Conservation (phyloP, 345 rosid genomes). For the Camelina neglecta region DNA sequence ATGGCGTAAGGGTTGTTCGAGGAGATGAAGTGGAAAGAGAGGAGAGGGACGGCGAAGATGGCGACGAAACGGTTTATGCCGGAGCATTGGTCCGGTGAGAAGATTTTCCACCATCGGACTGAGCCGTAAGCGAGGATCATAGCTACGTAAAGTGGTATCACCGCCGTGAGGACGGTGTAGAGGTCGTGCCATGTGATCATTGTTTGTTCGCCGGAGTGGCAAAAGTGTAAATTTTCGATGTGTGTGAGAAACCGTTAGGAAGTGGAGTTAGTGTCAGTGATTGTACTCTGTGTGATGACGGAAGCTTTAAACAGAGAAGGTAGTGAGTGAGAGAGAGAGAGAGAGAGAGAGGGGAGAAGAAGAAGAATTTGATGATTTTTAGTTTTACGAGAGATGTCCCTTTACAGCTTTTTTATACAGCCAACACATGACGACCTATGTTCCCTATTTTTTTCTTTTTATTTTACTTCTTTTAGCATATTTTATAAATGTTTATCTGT, state of each 20-base stretch:
- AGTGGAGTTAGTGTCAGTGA: slow-evolving; percentile 37
- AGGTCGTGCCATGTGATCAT: slow-evolving; percentile 82
- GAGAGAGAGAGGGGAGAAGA: not conserved
- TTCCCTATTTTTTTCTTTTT: not conserved
- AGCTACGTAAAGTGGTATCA: slow-evolving; percentile 86
- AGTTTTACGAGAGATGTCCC: slow-evolving; percentile 34
- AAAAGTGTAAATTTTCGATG: not conserved
- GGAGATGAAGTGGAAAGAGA: slow-evolving; percentile 96
- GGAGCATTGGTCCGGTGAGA: slow-evolving; percentile 93
- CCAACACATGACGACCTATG: slow-evolving; percentile 31
- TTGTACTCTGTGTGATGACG: slow-evolving; percentile 25
- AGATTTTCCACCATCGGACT: slow-evolving; percentile 96
- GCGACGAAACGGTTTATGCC: slow-evolving; percentile 99
- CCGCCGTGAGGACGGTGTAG: slow-evolving; percentile 85
- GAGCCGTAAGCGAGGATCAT: slow-evolving; percentile 97
- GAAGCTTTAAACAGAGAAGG: slow-evolving; percentile 9
- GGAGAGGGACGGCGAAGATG: slow-evolving; percentile 87
- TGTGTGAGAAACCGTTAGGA: slow-evolving; percentile 26
- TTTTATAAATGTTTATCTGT: not conserved
- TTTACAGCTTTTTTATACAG: slow-evolving; percentile 43
- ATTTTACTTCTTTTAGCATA: not conserved
- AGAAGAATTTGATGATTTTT: slow-evolving; percentile 19
- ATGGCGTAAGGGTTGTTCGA: slow-evolving; percentile 76
- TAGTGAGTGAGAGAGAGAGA: not conserved
- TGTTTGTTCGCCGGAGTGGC: slow-evolving; percentile 11